Conservation (phyloP, 2,329 filamentous ascomycete genomes). For the Arthrobotrys sphaeroides region DNA sequence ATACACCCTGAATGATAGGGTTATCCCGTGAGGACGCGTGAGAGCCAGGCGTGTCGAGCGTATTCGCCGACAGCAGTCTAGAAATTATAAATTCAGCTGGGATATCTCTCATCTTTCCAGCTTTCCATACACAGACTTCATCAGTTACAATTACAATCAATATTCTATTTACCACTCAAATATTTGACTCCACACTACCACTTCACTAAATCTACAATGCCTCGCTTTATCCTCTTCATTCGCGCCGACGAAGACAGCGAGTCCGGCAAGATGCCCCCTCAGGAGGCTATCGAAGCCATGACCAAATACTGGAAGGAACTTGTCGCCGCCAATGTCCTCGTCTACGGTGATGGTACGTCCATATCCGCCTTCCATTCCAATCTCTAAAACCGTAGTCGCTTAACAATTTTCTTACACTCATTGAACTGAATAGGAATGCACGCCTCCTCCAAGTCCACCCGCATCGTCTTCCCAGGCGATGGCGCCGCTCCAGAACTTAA, state of each 20-base stretch:
- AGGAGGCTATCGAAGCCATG: constrained; percentile 45
- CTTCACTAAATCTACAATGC: constrained; percentile 6
- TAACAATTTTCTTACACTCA: not conserved
- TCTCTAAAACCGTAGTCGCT: not conserved
- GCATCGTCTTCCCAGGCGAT: constrained; percentile 35
- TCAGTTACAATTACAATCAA: not conserved
- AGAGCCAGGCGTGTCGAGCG: not conserved
- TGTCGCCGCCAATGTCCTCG: constrained; percentile 24
- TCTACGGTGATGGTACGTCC: constrained; percentile 39
- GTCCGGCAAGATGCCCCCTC: constrained; percentile 39
- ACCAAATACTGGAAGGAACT: constrained; percentile 37
- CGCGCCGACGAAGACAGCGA: constrained; percentile 38
- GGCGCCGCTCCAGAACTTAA: not conserved
- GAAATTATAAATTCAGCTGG: constrained; percentile 2
- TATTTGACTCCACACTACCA: not conserved
- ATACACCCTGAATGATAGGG: not conserved
- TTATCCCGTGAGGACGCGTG: not conserved
- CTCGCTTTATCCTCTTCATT: constrained; percentile 47
- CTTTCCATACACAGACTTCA: not conserved
- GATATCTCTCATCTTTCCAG: not conserved
- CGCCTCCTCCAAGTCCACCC: constrained; percentile 20
- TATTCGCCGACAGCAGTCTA: not conserved
- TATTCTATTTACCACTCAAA: not conserved
- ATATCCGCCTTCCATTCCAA: too few species aligned
- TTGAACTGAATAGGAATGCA: constrained; percentile 35